Base-by-base conservation (phyloP, 2,329 filamentous ascomycete species). In the Microthyrium microscopicum region DNA sequence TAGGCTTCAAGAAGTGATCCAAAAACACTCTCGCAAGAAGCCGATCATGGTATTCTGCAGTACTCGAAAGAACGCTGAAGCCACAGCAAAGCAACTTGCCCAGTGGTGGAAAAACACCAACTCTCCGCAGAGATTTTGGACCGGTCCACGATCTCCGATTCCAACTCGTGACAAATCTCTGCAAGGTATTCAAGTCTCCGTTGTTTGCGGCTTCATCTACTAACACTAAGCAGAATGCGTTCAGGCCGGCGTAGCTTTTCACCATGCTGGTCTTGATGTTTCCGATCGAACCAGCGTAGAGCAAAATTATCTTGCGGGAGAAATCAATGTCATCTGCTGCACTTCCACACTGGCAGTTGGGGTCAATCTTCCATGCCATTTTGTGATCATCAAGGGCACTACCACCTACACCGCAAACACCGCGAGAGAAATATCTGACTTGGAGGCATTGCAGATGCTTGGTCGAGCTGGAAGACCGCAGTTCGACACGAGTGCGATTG, bases 361-460 rank as follows among this genome's bases (percentile, higher is more conserved):
- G 0, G 69, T 92, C 20, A 92, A 92, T 47, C 54, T 91, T 7
- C 83, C 82, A 7, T 84, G 81, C 39, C 77, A 89, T 47, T 69
- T 85, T 3, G 81, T 85, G 4, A 72, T 91, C 7, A 68, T 92
- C 35, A 91, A 91, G 50, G 79, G 80, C 16, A 91, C 82, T 0
- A 65, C 73, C 3, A 61, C 64, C 1, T 85, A 72, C 20, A 33
- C 29, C 52, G 68, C 70, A 36, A 66, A 72, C 36, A 61, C 55
- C 20, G 62, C 55, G 5, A 68, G 73, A 35, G 80, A 89, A 48
- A 84, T 83, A 42, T 73, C 79, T 0, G 81, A 89, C 47, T 60
- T 91, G 4, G 82, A 91, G 43, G 68, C 87, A 40, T 87, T 87
- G 76, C 82, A 92, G 45, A 91, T 92, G 82, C 67, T 91, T 31